Base-by-base conservation (phyloP, 192 early-diverging fungal species). In the Coemansia sp. region DNA sequence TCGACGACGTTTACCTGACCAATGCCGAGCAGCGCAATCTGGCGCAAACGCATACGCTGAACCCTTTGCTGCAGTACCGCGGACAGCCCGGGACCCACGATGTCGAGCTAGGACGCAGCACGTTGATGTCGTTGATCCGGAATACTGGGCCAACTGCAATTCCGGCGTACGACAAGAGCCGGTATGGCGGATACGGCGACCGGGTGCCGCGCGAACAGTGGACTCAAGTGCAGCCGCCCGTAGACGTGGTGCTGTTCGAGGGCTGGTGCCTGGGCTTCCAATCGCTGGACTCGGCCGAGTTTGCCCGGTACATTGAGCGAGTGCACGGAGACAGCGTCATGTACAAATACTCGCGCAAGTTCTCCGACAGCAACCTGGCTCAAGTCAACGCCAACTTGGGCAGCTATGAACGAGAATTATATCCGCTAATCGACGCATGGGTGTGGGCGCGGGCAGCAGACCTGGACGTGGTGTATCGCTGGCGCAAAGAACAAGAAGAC, bases 31-130 rank as follows among this genome's bases (percentile, higher is more conserved):
- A 94, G 65, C 52, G 61, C 6, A 43, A 70, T 2, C 56, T 82
- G 45, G 75, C 75, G 1, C 17, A 39, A 17, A 27, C 53, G 3
- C 62, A 75, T 52, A 43, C 43, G 21, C 58, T 64, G 49, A 96
- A 97, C 69, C 85, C 86, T 25, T 76, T 98, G 14, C 82, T 94
- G 24, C 83, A 90, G 60, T 88, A 82, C 58, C 84, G 96, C 25
- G 96, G 96, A 7, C 88, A 92, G 55, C 89, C 95, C 3, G 96
- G 96, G 1, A 94, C 94, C 4, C 94, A 97, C 65, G 94, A 97
- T 70, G 29, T 94, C 5, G 47, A 56, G 14, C 78, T 98, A 3
- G 92, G 88, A 2, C 50, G 62, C 6, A 3, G 63, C 0, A 85
- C 86, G 0, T 75, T 95, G 22, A 45, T 67, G 12, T 60, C 67